Evolutionary conservation across 2,329 filamentous ascomycete genomes (phyloP), one percentile per base, ranked within the genome.

Genomic region (Ophiognomonia clavigignenti-juglandacearum): DNA sequence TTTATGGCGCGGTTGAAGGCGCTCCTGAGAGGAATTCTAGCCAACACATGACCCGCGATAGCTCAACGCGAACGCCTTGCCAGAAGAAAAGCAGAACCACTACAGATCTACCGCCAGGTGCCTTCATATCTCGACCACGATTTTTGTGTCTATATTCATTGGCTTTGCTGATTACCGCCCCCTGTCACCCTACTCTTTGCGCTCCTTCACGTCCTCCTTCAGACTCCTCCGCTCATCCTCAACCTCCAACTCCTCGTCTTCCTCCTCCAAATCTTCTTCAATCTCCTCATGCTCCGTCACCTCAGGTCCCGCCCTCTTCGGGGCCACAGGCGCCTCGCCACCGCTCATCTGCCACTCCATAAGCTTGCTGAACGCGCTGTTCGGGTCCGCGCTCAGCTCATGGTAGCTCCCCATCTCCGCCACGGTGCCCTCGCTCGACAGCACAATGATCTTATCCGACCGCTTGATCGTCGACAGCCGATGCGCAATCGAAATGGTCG

Each of bases 311-410:
- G 13, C 18, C 16, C 41, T 43, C 32, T 16, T 32, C 22, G 38
- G 35, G 6, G 27, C 35, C 6, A 20, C 35, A 24, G 36, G 35
- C 3, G 38, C 23, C 47, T 95, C 89, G 8, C 86, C 86, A 11
- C 91, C 92, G 58, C 79, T 93, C 81, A 97, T 87, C 69, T 98
- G 93, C 91, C 91, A 97, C 67, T 97, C 92, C 93, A 98, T 98
- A 44, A 98, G 74, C 68, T 86, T 93, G 58, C 84, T 92, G 62
- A 98, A 98, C 2, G 91, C 89, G 43, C 92, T 95, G 9, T 85
- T 72, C 14, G 79, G 77, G 50, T 88, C 81, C 5, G 78, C 73
- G 43, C 84, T 86, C 19, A 98, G 77, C 54, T 89, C 79, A 20
- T 76, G 70, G 64, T 95, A 98, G 48, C 85, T 86, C 47, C 93